phyloP scores from a whole-genome alignment of 2,329 filamentous ascomycete species.

The Phoma herbarum region DNA sequence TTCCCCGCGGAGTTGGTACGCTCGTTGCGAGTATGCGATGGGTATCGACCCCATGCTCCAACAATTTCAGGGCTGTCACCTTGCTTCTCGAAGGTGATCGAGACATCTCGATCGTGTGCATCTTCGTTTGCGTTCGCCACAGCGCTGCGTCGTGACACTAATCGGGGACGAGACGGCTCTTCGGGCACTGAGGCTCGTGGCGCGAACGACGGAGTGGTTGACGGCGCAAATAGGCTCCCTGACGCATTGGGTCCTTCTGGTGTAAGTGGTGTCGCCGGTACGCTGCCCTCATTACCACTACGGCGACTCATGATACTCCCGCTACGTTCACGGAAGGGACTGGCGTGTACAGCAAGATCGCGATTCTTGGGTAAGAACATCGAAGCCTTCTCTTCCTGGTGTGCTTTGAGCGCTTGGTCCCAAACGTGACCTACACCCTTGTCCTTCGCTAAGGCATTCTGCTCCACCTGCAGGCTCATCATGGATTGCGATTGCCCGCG shows the following conservation, averaged over 20 bases:
- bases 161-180: background rate
- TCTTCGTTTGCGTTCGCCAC: conserved; percentile 21
- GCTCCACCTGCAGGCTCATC: conserved; percentile 42
- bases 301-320: conserved; percentile 30
- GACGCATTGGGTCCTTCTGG: background rate
- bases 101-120: conserved; percentile 22
- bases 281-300: conserved; percentile 1
- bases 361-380: conserved; percentile 48
- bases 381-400: conserved; percentile 47
- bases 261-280: background rate
- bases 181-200: background rate
- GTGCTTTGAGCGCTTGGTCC: conserved; percentile 48
- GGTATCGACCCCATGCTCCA: conserved; percentile 58
- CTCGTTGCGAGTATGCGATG: conserved; percentile 55
- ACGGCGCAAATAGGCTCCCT: conserved; percentile 1
- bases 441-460: conserved; percentile 34
- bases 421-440: conserved; percentile 43
- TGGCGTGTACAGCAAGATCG: conserved; percentile 36
- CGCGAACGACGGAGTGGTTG: background rate
- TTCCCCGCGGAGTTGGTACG: conserved; percentile 53
- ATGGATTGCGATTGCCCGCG: conserved; percentile 43
- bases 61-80: conserved; percentile 36
- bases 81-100: conserved; percentile 38
- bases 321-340: conserved; percentile 47
- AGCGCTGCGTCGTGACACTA: conserved; percentile 33